These are phyloP conservation scores for Micractinium conductrix DNA, from an alignment of 139 green algal genomes.

Conservation along the genomic window DNA sequence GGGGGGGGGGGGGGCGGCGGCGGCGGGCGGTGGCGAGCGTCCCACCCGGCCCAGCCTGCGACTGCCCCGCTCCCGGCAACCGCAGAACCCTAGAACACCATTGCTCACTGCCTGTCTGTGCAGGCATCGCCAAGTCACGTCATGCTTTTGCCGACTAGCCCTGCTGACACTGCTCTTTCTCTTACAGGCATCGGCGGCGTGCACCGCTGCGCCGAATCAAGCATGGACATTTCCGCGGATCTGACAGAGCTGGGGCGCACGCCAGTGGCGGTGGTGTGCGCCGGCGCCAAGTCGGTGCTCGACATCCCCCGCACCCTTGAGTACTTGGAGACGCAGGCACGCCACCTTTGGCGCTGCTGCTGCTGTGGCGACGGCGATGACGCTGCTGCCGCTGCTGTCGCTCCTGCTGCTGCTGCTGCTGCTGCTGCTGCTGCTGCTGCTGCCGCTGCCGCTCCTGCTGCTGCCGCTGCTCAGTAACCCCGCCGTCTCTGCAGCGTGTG, in stretches of 20 bases:
- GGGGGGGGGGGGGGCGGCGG: constrained; percentile 1
- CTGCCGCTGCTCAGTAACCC: no score
- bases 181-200: constrained; percentile 77
- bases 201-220: constrained; percentile 82
- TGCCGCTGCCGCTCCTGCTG: no score
- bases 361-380: no score
- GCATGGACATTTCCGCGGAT: constrained; percentile 92
- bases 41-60: neutral
- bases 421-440: no score
- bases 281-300: constrained; percentile 94
- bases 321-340: constrained; percentile 86
- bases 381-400: no score
- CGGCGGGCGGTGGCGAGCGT: constrained; percentile 38
- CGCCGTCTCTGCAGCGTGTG: no score
- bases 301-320: constrained; percentile 98
- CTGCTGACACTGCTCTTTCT: neutral
- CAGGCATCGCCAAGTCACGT: no score
- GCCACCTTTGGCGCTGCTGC: no score
- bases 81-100: no score
- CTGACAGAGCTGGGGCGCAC: constrained; percentile 90
- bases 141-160: no score
- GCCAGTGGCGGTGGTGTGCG: constrained; percentile 93
- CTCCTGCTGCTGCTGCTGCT: no score
- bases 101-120: no score
- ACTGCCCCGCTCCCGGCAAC: neutral